phyloP scores from a whole-genome alignment of 2,329 filamentous ascomycete genomes.

The Arthroderma sp. region DNA sequence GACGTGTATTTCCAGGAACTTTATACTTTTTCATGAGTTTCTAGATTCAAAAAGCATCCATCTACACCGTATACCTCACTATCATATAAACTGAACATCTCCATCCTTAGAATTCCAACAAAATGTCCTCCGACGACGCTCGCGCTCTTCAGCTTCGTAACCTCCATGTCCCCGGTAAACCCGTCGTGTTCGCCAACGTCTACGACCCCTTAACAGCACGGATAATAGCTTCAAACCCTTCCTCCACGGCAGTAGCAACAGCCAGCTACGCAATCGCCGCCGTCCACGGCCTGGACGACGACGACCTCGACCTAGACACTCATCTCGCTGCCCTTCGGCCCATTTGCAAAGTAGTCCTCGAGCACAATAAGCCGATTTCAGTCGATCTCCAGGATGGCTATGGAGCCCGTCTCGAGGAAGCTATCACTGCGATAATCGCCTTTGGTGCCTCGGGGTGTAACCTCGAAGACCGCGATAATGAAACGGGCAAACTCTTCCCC shows the following conservation, averaged over 20 bases:
- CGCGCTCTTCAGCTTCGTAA: conserved; percentile 10
- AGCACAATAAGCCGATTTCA: conserved; percentile 37
- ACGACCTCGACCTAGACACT: conserved; percentile 36
- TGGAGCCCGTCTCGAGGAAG: conserved; percentile 33
- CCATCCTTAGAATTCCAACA: background rate
- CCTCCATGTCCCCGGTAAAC: conserved; percentile 39
- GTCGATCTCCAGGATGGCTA: conserved; percentile 52
- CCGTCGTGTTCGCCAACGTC: conserved; percentile 42
- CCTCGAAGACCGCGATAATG: conserved; percentile 41
- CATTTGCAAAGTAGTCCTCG: conserved; percentile 32
- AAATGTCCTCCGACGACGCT: conserved; percentile 6
- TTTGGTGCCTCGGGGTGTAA: conserved; percentile 46
- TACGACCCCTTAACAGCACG: conserved; percentile 40
- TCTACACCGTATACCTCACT: no score
- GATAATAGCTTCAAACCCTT: conserved; percentile 25
- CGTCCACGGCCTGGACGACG: conserved; percentile 33
- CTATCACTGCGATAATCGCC: conserved; percentile 33
- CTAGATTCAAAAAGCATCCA: no score
- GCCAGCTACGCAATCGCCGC: conserved; percentile 40
- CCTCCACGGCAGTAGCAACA: conserved; percentile 34
- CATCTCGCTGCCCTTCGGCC: conserved; percentile 37
- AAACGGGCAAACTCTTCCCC: conserved; percentile 23
- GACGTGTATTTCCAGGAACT: no score
- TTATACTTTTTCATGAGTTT: no score
- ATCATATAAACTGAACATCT: no score